Base-by-base conservation (phyloP, 345 rosid genomes). In the Populus alba region DNA sequence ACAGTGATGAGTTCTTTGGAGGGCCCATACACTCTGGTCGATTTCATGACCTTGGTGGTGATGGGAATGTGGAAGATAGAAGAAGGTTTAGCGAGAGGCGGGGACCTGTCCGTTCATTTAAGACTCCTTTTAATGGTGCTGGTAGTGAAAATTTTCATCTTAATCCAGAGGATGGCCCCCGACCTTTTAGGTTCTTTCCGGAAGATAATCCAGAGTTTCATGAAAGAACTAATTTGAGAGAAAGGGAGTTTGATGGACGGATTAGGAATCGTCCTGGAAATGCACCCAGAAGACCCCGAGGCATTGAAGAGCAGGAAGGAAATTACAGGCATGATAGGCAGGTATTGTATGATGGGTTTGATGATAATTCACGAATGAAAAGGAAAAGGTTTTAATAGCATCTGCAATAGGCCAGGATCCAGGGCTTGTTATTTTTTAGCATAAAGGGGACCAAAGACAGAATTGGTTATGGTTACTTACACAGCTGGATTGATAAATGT, bases 31-130 rank as follows among this genome's bases (percentile, higher is more conserved):
- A 84, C 76, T 80, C 95, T 85, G 87, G 88, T 43, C 86, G 91
- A 71, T 92, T 89, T 83, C 87, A 85, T 77, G 93, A 90, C 70
- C 80, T 88, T 51, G 89, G 86, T 76, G 84, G 74, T 76, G 94
- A 89, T 78, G 91, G 84, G 74, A 81, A 87, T 83, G 77, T 72
- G 45, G 92, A 88, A 70, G 91, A 88, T 76, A 89, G 96, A 75
- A 90, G 94, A 81, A 86, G 92, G 79, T 85, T 87, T 79, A 88
- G 85, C 66, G 95, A 87, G 82, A 90, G 93, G 79, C 88, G 87
- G 51, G 92, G 85, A 71, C 92, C 86, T 81, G 73, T 81, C 33
- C 90, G 92, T 61, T 82, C 90, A 61, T 92, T 94, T 87, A 88
- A 92, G 83, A 85, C 87, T 77, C 75, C 90, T 81, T 90, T 82